These are phyloP conservation scores for Pharus latifolius DNA, from an alignment of 176 grass and related monocot species.

Conservation along the genomic window DNA sequence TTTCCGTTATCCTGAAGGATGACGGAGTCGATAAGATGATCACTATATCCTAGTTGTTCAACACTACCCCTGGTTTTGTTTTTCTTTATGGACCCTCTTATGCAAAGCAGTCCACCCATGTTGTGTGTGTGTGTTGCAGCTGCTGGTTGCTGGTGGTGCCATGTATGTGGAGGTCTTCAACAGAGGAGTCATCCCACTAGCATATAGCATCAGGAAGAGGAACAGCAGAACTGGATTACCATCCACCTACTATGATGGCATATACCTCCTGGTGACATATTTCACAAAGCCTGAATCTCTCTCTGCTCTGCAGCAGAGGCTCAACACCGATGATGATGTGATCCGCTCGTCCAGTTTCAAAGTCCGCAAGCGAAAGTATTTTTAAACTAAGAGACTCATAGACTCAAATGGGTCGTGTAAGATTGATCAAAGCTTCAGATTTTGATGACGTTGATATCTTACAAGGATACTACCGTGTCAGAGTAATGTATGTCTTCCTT, in stretches of 20 bases:
- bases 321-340: constrained; percentile 61
- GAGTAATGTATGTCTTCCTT: not conserved
- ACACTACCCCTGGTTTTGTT: too few relatives aligned
- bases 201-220: constrained; percentile 79
- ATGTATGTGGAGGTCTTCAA: constrained; percentile 95
- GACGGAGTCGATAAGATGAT: not conserved
- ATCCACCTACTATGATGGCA: constrained; percentile 72
- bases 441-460: constrained; percentile 2
- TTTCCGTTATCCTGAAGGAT: not conserved
- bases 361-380: constrained; percentile 45
- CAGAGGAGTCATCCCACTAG: constrained; percentile 70
- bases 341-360: constrained; percentile 68
- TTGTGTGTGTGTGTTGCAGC: constrained; percentile 43
- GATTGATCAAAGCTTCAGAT: constrained; percentile 9
- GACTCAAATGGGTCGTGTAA: not conserved
- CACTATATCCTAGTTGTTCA: not conserved
- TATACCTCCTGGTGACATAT: constrained; percentile 81
- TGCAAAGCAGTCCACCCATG: too few relatives aligned
- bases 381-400: not conserved
- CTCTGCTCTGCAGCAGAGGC: constrained; percentile 33
- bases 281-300: constrained; percentile 90
- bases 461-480: constrained; percentile 3
- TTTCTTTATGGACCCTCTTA: too few relatives aligned
- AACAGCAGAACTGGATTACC: constrained; percentile 66
- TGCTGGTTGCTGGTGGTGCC: constrained; percentile 75